Conservation (phyloP, 768 basidiomycete genomes). For the Tricholoma sp. region DNA sequence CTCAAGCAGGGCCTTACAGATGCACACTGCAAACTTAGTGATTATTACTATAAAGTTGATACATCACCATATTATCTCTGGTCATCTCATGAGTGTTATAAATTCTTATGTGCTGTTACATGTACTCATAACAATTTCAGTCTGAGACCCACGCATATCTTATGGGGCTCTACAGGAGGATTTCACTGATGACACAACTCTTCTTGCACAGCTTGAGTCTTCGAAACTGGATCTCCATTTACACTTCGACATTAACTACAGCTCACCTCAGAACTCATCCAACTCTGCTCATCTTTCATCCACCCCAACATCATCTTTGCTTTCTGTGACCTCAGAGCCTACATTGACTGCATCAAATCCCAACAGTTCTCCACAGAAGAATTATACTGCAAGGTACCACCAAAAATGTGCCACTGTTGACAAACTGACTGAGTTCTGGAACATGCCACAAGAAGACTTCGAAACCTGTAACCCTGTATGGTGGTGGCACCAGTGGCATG, state of each 20-base stretch:
- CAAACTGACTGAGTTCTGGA: constrained; percentile 21
- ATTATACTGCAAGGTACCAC: background rate
- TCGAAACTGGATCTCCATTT: constrained; percentile 7
- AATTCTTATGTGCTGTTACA: background rate
- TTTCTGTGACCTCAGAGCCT: background rate
- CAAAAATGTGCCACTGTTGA: constrained; percentile 1
- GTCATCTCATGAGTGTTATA: constrained; percentile 18
- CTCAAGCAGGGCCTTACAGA: background rate
- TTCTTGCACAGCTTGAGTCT: constrained; percentile 9
- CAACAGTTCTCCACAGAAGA: background rate
- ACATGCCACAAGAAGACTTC: constrained; percentile 20
- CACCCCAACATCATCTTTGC: background rate
- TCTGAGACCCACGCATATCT: constrained; percentile 22
- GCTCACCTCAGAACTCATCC: background rate
- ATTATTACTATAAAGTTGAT: constrained; percentile 25
- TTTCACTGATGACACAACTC: constrained; percentile 12
- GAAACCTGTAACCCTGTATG: constrained; percentile 21
- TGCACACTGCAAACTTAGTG: constrained; percentile 26
- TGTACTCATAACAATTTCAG: background rate
- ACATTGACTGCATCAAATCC: background rate
- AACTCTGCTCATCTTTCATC: background rate
- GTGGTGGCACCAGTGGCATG: constrained; percentile 22
- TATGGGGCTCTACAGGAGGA: constrained; percentile 19
- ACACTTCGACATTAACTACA: background rate
- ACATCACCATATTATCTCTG: constrained; percentile 28